phyloP scores from a whole-genome alignment of 2,329 filamentous ascomycete species.

The Colletotrichum magnum region DNA sequence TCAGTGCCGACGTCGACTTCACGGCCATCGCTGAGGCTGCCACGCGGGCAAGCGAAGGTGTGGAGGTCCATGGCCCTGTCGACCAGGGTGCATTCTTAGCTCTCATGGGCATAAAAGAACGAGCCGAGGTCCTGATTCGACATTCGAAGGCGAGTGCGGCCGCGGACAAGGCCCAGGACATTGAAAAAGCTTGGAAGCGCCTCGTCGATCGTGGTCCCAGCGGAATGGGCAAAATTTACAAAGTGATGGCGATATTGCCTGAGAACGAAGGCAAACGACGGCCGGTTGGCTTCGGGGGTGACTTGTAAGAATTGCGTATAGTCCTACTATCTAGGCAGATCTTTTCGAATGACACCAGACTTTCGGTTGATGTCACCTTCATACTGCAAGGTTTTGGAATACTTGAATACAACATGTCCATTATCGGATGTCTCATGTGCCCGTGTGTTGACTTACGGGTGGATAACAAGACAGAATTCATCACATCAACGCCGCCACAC shows the following conservation, averaged over 20 bases:
- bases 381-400: too few species aligned
- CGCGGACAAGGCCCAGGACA: constrained; percentile 65
- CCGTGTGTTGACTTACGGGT: neutral
- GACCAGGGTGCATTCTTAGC: constrained; percentile 86
- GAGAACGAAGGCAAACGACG: constrained; percentile 80
- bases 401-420: too few species aligned
- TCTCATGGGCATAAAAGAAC: constrained; percentile 85
- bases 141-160: constrained; percentile 63
- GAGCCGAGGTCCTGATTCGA: constrained; percentile 77
- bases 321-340: too few species aligned
- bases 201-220: constrained; percentile 85
- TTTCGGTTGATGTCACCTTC: too few species aligned
- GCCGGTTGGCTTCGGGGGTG: constrained; percentile 93
- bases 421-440: too few species aligned
- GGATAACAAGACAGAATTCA: neutral
- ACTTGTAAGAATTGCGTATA: constrained; percentile 53
- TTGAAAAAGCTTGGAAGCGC: constrained; percentile 83
- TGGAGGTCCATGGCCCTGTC: constrained; percentile 94
- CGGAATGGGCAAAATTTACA: constrained; percentile 96
- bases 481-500: neutral
- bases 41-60: constrained; percentile 78
- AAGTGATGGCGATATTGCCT: constrained; percentile 91
- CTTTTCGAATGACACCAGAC: too few species aligned
- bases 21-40: constrained; percentile 87
- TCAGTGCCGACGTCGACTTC: constrained; percentile 96